Base-by-base conservation (phyloP, 805 yeast genomes). In the Blastobotrys robertii region DNA sequence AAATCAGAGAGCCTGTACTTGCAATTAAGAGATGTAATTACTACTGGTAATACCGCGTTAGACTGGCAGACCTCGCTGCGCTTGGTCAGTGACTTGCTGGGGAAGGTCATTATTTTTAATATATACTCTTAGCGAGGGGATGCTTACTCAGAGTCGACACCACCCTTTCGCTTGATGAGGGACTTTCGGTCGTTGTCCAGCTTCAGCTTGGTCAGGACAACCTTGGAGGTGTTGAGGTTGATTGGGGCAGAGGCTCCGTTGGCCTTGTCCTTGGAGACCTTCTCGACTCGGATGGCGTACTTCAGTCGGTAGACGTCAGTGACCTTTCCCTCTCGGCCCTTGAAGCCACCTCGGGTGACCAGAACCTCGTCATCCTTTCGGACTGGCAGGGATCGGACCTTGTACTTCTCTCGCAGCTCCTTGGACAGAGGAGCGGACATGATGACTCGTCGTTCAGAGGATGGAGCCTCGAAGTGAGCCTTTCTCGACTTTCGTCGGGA, bases 401-500 rank as follows among this genome's bases (percentile, higher is more conserved):
- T 87, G 85, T 88, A 92, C 78, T 92, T 81, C 72, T 82, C 94
- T 72, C 94, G 83, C 74, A 92, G 84, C 78, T 92, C 98, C 81
- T 92, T 92, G 64, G 97, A 90, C 68, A 92, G 81, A 66, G 97
- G 97, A 70, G 98, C 97, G 65, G 97, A 84, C 81, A 92, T 76
- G 71, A 92, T 75, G 60, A 72, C 75, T 77, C 97, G 85, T 77
- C 97, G 85, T 67, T 76, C 85, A 60, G 90, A 82, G 58, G 98
- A 90, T 66, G 97, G 94, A 62, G 98, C 94, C 65, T 76, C 77
- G 90, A 92, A 92, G 83, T 92, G 84, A 73, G 97, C 97, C 85
- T 92, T 92, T 84, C 98, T 88, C 72, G 97, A 79, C 83, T 92
- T 92, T 73, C 94, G 84, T 80, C 98, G 92, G 69, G 96, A 88